Conservation (phyloP, 768 basidiomycete species). For the Rossbeevera mucosa region DNA sequence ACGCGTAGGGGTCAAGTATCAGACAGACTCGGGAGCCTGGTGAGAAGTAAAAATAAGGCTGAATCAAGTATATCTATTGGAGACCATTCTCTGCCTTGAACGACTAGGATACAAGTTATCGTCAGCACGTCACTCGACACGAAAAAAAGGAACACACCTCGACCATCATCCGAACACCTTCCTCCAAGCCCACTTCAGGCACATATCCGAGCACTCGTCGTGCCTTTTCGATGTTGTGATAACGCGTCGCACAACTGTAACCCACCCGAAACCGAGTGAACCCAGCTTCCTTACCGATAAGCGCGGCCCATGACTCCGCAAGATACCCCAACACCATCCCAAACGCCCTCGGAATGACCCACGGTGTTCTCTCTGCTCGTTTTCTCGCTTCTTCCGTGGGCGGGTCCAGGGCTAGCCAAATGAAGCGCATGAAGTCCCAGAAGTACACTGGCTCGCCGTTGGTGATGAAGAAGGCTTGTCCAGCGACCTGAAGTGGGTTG, state of each 20-base stretch:
- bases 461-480: constrained; percentile 93
- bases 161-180: constrained; percentile 76
- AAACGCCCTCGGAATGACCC: constrained; percentile 55
- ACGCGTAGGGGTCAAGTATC: not conserved
- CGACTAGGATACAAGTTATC: constrained; percentile 11
- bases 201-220: constrained; percentile 89
- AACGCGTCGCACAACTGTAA: constrained; percentile 74
- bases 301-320: constrained; percentile 69
- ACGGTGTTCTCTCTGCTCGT: constrained; percentile 33
- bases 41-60: too few species aligned
- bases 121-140: not conserved
- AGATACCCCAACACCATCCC: constrained; percentile 69
- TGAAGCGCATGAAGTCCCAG: constrained; percentile 83
- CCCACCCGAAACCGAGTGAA: constrained; percentile 85
- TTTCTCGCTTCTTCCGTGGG: constrained; percentile 42
- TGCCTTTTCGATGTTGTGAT: constrained; percentile 94
- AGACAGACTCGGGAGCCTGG: not conserved
- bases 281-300: constrained; percentile 73
- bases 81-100: constrained; percentile 31
- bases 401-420: constrained; percentile 72
- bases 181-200: constrained; percentile 82
- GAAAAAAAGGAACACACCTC: constrained; percentile 48
- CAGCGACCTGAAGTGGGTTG: constrained; percentile 75
- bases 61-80: constrained; percentile 15
- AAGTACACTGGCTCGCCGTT: constrained; percentile 96